phyloP scores from a whole-genome alignment of 2,329 filamentous ascomycete genomes.

The Pseudogymnoascus sp. region DNA sequence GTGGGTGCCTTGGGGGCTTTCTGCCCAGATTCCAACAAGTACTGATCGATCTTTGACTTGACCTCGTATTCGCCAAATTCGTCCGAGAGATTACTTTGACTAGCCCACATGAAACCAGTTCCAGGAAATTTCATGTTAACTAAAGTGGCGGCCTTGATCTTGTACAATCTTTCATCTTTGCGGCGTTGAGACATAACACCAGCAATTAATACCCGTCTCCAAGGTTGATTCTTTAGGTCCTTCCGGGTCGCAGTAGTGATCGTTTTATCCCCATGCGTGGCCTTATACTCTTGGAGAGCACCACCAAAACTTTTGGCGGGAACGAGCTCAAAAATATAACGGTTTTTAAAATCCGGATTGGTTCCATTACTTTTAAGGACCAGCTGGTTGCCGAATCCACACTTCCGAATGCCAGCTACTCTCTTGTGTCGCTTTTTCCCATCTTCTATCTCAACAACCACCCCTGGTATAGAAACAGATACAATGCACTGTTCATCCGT shows the following conservation, averaged over 20 bases:
- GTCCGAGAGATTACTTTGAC: background rate
- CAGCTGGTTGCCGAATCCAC: background rate
- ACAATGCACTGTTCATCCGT: background rate
- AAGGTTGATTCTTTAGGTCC: background rate
- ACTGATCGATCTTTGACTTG: background rate
- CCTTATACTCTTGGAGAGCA: background rate
- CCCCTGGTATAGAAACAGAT: background rate
- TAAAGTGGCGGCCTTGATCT: background rate
- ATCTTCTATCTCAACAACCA: background rate
- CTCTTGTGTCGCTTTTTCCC: background rate
- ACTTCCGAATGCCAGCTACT: background rate
- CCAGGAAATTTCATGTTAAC: background rate
- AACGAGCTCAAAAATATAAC: background rate
- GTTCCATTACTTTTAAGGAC: background rate
- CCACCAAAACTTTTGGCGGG: background rate
- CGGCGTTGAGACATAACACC: background rate
- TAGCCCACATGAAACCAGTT: background rate
- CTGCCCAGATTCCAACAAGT: background rate
- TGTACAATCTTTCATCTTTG: background rate
- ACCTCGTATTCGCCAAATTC: background rate
- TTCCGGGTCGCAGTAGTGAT: background rate
- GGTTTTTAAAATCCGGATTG: background rate
- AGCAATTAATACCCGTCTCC: background rate
- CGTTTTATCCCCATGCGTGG: background rate
- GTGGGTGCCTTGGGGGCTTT: background rate